Evolutionary conservation across 2,329 filamentous ascomycete genomes (phyloP).

Genomic region (Chaetomium strumarium): DNA sequence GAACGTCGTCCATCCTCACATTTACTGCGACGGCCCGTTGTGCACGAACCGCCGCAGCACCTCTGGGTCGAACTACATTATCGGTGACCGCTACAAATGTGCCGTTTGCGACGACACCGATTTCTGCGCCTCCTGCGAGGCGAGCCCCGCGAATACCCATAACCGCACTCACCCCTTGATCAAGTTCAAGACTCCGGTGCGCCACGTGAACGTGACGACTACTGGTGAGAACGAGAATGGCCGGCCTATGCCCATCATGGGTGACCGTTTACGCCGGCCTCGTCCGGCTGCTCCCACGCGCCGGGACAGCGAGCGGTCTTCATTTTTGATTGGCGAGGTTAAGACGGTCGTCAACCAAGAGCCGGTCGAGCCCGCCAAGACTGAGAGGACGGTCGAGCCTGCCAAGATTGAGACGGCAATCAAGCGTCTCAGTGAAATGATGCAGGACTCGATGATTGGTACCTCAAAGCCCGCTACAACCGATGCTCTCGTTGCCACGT

Average conservation of each 20-base stretch:
- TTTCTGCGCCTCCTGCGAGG: constrained; percentile 92
- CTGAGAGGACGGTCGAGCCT: constrained; percentile 25
- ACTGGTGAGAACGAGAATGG: constrained; percentile 69
- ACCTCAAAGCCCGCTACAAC: constrained; percentile 15
- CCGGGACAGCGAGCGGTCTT: constrained; percentile 45
- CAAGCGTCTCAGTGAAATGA: constrained; percentile 15
- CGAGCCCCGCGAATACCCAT: constrained; percentile 74
- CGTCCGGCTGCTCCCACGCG: constrained; percentile 33
- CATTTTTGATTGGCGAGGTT: constrained; percentile 37
- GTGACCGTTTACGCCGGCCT: constrained; percentile 44
- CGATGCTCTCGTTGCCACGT: constrained; percentile 49
- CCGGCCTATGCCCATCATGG: constrained; percentile 60
- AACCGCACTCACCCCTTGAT: constrained; percentile 96
- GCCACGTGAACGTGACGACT: constrained; percentile 81
- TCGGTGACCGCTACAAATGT: constrained; percentile 91
- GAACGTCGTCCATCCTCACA: constrained; percentile 64
- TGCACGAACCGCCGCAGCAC: constrained; percentile 48
- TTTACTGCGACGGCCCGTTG: constrained; percentile 91
- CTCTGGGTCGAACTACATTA: constrained; percentile 62
- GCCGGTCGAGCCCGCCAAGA: constrained; percentile 28
- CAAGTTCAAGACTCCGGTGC: constrained; percentile 92
- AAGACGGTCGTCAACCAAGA: constrained; percentile 61
- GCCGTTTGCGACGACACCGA: constrained; percentile 92
- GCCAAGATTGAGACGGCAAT: background rate
- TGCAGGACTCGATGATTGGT: constrained; percentile 11